Base-by-base conservation (phyloP, 2,329 filamentous ascomycete species). In the Aquanectria penicillioides region DNA sequence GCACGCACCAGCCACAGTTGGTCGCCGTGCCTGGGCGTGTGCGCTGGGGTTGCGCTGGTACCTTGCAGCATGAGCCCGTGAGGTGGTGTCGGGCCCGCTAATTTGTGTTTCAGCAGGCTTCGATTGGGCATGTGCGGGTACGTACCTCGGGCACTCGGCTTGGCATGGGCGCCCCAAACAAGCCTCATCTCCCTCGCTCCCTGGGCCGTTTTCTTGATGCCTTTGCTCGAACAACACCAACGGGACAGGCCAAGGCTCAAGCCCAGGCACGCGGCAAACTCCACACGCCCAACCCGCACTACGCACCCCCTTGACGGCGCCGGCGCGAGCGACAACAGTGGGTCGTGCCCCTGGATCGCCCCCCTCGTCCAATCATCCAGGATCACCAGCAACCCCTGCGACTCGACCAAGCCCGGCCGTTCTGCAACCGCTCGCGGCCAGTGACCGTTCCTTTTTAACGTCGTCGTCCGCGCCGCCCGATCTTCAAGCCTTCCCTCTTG, bases 391-490 rank as follows among this genome's bases (percentile, higher is more conserved):
- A 38, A 47, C 43, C 43, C 51, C 18, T 55, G 41, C 41, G 26
- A 40, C 40, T 22, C 15, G 18, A 23, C 34, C 33, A 23, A 53
- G 37, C 43, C 56, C 34, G 46, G 29, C 29, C 46, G 38, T 31
- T 17, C 52, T 56, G 63, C 59, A 56, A 59, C 36, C 40, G 44
- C 48, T 56, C 54, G 55, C 47, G 29, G 37, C 34, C 6, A 46
- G 26, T 31, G 20, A 37, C 63, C 33, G 28, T 51, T 54, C 63
- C 67, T 65, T 72, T 65, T 71, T 70, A 72, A 71, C 69, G 57
- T 68, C 64, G 54, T 64, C 56, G 56, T 60, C 64, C 61, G 62
- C 65, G 59, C 64, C 62, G 62, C 59, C 54, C 57, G 60, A 62
- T 59, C 57, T 64, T 57, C 55, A 62, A 55, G 43, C 57, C 59